These are phyloP conservation scores for Globisporangium yorkense DNA, from an alignment of 352 stramenopile species.

Conservation along the genomic window DNA sequence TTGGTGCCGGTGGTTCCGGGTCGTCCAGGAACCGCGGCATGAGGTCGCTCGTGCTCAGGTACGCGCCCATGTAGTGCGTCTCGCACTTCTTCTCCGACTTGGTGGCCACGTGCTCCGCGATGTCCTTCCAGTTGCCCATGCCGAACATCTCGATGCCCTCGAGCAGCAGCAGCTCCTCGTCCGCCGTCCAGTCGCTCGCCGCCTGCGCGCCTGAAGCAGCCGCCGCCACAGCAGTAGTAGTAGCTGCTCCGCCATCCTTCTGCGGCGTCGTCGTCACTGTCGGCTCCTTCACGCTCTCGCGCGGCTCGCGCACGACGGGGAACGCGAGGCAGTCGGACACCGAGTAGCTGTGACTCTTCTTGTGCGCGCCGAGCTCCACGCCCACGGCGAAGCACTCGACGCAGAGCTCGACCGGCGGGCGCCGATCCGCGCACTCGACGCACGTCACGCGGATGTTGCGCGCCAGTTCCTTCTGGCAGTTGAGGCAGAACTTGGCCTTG, in stretches of 20 bases:
- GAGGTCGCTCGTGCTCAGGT: conserved; percentile 55
- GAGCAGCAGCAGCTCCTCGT: conserved; percentile 95
- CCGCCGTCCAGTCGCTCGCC: conserved; percentile 83
- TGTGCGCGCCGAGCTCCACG: conserved; percentile 70
- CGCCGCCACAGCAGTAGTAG: background rate
- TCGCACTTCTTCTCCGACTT: conserved; percentile 89
- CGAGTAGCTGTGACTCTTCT: conserved; percentile 75
- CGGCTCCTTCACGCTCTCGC: conserved; percentile 4
- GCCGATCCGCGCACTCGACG: conserved; percentile 51
- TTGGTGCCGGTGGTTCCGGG: conserved; percentile 17
- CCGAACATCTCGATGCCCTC: conserved; percentile 95
- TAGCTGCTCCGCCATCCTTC: conserved; percentile 15
- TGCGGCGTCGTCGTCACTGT: conserved; percentile 7
- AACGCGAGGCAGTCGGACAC: conserved; percentile 83
- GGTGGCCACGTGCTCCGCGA: conserved; percentile 78
- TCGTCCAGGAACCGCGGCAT: conserved; percentile 64
- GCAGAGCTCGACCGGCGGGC: conserved; percentile 85
- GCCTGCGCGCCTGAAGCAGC: conserved; percentile 3
- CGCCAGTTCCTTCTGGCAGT: conserved; percentile 82
- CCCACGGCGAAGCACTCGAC: conserved; percentile 93
- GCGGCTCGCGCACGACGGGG: conserved; percentile 53
- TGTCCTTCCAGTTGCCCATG: conserved; percentile 96
- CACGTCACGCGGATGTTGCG: conserved; percentile 85
- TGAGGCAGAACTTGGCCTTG: conserved; percentile 79
- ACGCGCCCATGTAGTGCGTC: conserved; percentile 82